Percentiles rank a stretch among this genome's conserved stretches.
Evolutionary conservation across 371 early-diverging fungal genomes (phyloP).

Genomic region (Syncephalis plumigaleata): DNA sequence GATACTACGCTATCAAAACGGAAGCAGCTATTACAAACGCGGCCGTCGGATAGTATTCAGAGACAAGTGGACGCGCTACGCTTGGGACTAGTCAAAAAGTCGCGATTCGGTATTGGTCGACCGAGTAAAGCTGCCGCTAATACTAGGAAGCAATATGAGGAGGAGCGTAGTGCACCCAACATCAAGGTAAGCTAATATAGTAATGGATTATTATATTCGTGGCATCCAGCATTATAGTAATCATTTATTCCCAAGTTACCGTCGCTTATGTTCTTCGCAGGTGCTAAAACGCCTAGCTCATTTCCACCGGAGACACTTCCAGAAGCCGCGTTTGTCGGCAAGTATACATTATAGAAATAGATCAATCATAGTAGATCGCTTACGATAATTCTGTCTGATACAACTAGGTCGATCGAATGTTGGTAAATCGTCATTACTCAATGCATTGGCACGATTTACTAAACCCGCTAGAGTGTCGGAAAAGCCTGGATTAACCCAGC

Average conservation of each 20-base stretch:
- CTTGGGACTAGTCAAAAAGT: conserved; percentile 2
- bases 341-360: conserved; percentile 8
- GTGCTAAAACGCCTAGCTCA: conserved; percentile 36
- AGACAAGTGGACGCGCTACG: conserved; percentile 4
- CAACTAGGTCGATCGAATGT: conserved; percentile 51
- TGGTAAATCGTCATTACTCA: conserved; percentile 60
- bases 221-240: no score
- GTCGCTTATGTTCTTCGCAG: conserved; percentile 42
- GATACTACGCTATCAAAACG: conserved; percentile 4
- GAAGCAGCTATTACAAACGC: conserved; percentile 1
- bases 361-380: conserved; percentile 4
- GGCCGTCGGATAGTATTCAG: neutral
- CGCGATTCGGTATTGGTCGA: neutral
- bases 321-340: conserved; percentile 51
- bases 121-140: neutral
- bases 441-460: conserved; percentile 38
- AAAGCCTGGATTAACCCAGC: conserved; percentile 67
- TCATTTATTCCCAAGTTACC: conserved; percentile 22
- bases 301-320: conserved; percentile 35
- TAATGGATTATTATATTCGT: no score
- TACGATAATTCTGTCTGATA: no score
- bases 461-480: conserved; percentile 35
- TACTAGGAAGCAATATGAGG: neutral
- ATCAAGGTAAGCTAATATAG: no score
- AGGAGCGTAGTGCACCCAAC: no score